Percentiles rank a stretch among this genome's conserved stretches.
phyloP scores from a whole-genome alignment of 768 basidiomycete genomes.

The Harrya chromipes region DNA sequence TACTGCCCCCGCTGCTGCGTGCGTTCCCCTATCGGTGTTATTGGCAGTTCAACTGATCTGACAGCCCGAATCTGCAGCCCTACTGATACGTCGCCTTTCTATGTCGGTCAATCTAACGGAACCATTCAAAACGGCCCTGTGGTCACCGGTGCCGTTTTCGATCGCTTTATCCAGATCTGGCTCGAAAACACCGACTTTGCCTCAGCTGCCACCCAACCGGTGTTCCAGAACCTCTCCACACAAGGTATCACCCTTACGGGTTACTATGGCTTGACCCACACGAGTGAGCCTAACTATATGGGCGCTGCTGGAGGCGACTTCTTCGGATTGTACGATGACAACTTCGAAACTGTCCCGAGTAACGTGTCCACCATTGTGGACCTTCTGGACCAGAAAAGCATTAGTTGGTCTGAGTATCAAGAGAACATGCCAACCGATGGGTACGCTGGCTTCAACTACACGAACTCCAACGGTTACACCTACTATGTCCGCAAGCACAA shows the following conservation, averaged over 20 bases:
- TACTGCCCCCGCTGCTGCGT: conserved; percentile 23
- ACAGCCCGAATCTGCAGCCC: conserved; percentile 7
- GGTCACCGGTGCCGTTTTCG: conserved; percentile 42
- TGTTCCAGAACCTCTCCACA: conserved; percentile 38
- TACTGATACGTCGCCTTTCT: conserved; percentile 33
- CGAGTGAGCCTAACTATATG: conserved; percentile 60
- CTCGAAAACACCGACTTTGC: conserved; percentile 57
- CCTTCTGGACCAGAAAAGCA: conserved; percentile 51
- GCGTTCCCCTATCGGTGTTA: conserved; percentile 3
- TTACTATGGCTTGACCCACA: conserved; percentile 50
- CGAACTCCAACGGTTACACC: conserved; percentile 33
- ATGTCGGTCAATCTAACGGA: conserved; percentile 40
- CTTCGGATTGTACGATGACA: conserved; percentile 47
- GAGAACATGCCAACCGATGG: conserved; percentile 54
- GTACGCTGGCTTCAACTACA: conserved; percentile 39
- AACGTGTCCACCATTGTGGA: conserved; percentile 60
- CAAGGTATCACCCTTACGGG: conserved; percentile 48
- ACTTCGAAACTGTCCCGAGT: conserved; percentile 29
- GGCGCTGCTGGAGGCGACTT: conserved; percentile 50
- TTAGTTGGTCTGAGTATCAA: conserved; percentile 61
- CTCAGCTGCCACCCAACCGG: conserved; percentile 23
- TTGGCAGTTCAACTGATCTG: conserved; percentile 1
- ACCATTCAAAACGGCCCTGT: conserved; percentile 36
- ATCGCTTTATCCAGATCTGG: conserved; percentile 51
- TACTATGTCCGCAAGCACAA: conserved; percentile 57